phyloP scores from a whole-genome alignment of 306 rosid genomes.

The Arachis stenosperma region DNA sequence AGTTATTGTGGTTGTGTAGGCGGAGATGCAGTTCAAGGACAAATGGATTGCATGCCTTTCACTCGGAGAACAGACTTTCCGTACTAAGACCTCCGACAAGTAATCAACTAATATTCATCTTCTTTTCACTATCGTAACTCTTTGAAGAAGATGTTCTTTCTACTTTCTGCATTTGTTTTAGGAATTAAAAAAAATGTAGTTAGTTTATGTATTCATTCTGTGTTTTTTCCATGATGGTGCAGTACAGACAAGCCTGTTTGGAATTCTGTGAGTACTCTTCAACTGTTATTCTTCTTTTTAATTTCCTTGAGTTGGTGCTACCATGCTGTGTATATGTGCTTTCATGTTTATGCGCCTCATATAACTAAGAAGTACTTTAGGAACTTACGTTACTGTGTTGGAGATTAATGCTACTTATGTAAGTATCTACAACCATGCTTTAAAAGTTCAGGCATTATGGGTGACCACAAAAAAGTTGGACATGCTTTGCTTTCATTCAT shows the following conservation, averaged over 20 bases:
- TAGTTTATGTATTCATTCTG: slow-evolving; percentile 39
- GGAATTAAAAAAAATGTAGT: background rate
- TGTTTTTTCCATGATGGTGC: slow-evolving; percentile 49
- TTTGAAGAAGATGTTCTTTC: too few relatives aligned
- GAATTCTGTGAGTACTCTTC: slow-evolving; percentile 82
- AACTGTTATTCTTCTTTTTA: background rate
- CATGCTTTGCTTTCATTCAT: background rate
- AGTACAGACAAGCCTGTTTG: slow-evolving; percentile 86
- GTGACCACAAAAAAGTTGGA: background rate
- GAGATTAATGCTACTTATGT: background rate
- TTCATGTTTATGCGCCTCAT: background rate
- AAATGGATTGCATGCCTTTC: slow-evolving; percentile 93
- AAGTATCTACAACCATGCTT: background rate
- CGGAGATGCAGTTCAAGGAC: slow-evolving; percentile 92
- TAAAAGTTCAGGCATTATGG: background rate
- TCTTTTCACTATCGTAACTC: background rate
- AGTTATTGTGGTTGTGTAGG: slow-evolving; percentile 47
- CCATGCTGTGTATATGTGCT: background rate
- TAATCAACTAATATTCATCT: slow-evolving; percentile 31
- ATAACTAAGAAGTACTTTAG: background rate
- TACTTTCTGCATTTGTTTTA: too few relatives aligned
- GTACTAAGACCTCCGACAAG: slow-evolving; percentile 74
- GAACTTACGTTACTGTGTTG: background rate
- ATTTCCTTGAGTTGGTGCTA: background rate
- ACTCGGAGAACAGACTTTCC: slow-evolving; percentile 91